These are phyloP conservation scores for Microthyrium microscopicum DNA, from an alignment of 2,329 filamentous ascomycete genomes.

Conservation along the genomic window DNA sequence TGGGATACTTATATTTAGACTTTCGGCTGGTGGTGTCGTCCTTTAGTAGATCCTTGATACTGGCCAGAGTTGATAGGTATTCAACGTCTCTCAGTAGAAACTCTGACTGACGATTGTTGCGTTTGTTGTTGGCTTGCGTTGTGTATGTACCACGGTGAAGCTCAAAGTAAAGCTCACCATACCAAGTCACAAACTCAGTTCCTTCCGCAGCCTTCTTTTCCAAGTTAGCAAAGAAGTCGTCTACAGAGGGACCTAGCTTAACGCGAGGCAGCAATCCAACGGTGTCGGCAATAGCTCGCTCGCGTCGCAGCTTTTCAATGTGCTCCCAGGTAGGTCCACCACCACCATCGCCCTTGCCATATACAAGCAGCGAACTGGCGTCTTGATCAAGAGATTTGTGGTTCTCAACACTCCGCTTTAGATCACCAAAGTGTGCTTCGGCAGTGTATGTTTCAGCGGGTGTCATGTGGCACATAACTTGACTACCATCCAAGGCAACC, in stretches of 20 bases:
- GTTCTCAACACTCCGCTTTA: constrained; percentile 73
- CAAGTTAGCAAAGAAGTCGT: constrained; percentile 81
- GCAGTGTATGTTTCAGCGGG: constrained; percentile 92
- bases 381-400: constrained; percentile 96
- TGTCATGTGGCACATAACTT: constrained; percentile 95
- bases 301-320: constrained; percentile 83
- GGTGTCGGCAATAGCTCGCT: constrained; percentile 80
- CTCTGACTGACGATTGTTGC: constrained; percentile 78
- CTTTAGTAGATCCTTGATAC: constrained; percentile 40
- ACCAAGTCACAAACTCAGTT: constrained; percentile 79
- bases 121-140: constrained; percentile 93
- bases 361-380: constrained; percentile 75
- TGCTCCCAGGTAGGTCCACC: constrained; percentile 90
- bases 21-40: constrained; percentile 11
- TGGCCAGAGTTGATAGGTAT: constrained; percentile 71
- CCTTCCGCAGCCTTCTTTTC: constrained; percentile 56
- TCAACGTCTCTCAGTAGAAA: constrained; percentile 76
- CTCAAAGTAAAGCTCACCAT: constrained; percentile 95
- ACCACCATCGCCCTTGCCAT: constrained; percentile 91
- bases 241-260: constrained; percentile 76
- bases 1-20: constrained; percentile 67
- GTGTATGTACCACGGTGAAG: constrained; percentile 95
- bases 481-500: constrained; percentile 88
- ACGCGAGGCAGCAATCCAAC: constrained; percentile 70
- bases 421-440: constrained; percentile 84